These are phyloP conservation scores for Nicotiana otophora DNA, from an alignment of 257 asterid species.

Conservation along the genomic window DNA sequence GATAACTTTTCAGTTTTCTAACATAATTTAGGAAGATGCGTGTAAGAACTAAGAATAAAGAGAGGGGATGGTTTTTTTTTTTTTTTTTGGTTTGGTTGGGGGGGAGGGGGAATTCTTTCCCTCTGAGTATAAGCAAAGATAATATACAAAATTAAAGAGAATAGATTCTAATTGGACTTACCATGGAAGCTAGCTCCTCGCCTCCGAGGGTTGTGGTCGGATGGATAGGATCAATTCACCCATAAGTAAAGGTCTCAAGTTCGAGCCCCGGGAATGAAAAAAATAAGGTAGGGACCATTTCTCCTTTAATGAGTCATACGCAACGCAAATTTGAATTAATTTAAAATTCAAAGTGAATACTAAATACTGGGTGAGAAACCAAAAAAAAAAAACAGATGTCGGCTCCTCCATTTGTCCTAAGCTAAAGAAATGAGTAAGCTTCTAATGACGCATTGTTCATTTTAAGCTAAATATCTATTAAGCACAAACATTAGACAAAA, in stretches of 20 bases:
- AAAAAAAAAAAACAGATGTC: neutral
- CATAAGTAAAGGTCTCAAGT: too few relatives aligned
- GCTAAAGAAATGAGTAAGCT: neutral
- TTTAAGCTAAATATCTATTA: neutral
- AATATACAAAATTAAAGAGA: neutral
- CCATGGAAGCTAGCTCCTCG: too few relatives aligned
- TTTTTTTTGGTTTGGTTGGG: too few relatives aligned
- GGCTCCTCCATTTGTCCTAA: neutral
- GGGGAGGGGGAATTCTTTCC: constrained; percentile 20
- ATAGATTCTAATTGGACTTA: neutral
- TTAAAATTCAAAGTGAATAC: too few relatives aligned
- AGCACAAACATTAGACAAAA: neutral
- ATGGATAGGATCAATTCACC: accelerated
- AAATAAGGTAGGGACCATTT: too few relatives aligned
- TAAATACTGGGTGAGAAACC: too few relatives aligned
- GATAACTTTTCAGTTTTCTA: neutral
- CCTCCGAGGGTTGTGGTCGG: too few relatives aligned
- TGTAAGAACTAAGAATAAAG: neutral
- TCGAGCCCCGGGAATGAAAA: accelerated
- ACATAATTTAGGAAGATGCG: neutral
- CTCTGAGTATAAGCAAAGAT: constrained; percentile 28
- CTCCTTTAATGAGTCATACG: too few relatives aligned
- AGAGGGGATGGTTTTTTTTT: neutral
- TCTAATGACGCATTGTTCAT: neutral
- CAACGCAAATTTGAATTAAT: too few relatives aligned